Evolutionary conservation across 2,329 filamentous ascomycete species (phyloP), one percentile per base, ranked within the genome.

Genomic region (Hypoxylon sp.): DNA sequence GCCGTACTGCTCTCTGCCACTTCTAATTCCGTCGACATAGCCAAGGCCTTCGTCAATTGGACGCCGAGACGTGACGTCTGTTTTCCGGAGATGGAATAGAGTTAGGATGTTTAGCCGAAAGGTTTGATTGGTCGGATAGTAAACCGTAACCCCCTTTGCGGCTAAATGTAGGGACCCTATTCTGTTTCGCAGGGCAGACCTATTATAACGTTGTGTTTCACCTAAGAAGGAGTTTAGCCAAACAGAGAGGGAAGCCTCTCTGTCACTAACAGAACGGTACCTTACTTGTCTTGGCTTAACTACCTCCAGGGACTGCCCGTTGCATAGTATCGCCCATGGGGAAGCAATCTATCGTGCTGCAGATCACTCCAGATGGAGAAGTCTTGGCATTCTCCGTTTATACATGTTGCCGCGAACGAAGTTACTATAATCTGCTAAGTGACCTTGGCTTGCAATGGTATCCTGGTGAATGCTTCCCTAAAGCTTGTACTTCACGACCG

Each of bases 161-260:
- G 75, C 75, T 77, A 76, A 76, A 76, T 72, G 58, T 60, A 46
- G 30, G 52, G 63, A 57, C 52, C 36, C 62, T 57, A 68, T 60
- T 65, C 52, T 71, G 66, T 72, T 63, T 71, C 60, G 60, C 65
- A 67, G 59, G 68, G 68, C 64, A 66, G 65, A 55, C 55, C 65
- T 71, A 65, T 67, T 58, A 70, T 65, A 70, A 28, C 49, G 34
- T 69, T 69, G 57, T 74, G 74, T 75, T 75, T 75, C 72, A 73
- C 64, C 70, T 74, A 75, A 74, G 68, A 70, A 70, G 67, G 49
- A 69, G 59, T 76, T 74, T 74, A 76, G 66, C 69, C 71, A 71
- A 63, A 69, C 69, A 68, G 58, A 67, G 59, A 48, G 36, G 48
- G 41, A 62, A 59, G 25, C 34, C 41, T 60, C 60, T 48, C 61